Base-by-base conservation (phyloP, 495 filamentous ascomycete genomes). In the Lophium mytilinum region DNA sequence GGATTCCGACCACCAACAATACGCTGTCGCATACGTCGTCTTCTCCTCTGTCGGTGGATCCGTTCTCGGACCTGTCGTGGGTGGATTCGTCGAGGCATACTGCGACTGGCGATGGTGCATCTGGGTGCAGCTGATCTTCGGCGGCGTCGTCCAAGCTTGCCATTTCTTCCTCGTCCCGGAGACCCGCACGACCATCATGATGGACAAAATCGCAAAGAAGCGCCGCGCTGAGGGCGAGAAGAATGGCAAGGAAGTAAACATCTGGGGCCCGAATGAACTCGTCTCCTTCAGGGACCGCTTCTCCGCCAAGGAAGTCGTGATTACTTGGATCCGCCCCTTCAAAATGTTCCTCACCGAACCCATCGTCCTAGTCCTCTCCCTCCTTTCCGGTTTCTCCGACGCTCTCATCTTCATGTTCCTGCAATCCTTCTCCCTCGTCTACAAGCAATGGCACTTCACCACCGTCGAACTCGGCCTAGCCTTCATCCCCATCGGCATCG, bases 401-500 rank as follows among this genome's bases (percentile, higher is more conserved):
- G 87, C 86, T n/a, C 76, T 91, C 7, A 86, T 91, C 71, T 86
- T 84, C 70, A 86, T 83, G 76, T 85, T 85, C 71, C 73, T 86
- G 40, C 78, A 85, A 59, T 81, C 78, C 11, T 82, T 82, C 58
- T 52, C 68, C 10, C 72, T 82, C 11, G 81, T 86, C 4, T 85
- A 83, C 56, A 65, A 70, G 9, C 81, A 84, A 61, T 85, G 78
- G 75, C 68, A 70, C 36, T 86, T 84, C 66, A 69, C 68, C 57
- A 69, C 72, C 30, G 67, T 79, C 50, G 64, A 72, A 11, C 62
- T 76, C 42, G 82, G 82, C 46, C 69, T 84, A 19, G 68, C 77
- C 0, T 85, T 86, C 70, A 62, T 80, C 40, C 75, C 82, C 11
- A 80, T 84, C 52, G 66, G 79, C 15, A 64, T 86, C 15, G 83